Conservation (phyloP, 805 yeast species). For the Pachysolen tannophilus region DNA sequence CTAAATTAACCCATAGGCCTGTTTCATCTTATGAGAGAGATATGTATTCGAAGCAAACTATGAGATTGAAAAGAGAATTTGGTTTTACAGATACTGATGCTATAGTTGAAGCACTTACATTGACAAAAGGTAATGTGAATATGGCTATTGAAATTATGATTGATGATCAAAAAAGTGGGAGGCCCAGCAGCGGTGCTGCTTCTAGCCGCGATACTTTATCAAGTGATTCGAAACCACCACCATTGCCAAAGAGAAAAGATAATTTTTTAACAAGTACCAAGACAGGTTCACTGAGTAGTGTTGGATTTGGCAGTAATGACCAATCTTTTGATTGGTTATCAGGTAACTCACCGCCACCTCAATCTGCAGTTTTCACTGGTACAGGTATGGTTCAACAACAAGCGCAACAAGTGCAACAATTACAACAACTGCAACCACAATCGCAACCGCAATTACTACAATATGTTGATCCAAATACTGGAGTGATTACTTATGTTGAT, state of each 20-base stretch:
- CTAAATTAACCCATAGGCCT: constrained; percentile 40
- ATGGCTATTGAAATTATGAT: constrained; percentile 47
- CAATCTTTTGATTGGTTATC: constrained; percentile 18
- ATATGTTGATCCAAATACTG: constrained; percentile 66
- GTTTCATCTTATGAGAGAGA: constrained; percentile 45
- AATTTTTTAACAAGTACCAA: constrained; percentile 22
- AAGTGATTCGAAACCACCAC: constrained; percentile 37
- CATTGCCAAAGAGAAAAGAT: constrained; percentile 33
- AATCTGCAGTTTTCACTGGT: constrained; percentile 13
- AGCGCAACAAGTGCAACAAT: constrained; percentile 20
- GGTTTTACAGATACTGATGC: constrained; percentile 54
- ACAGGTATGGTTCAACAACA: constrained; percentile 15
- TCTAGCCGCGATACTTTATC: constrained; percentile 14
- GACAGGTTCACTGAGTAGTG: constrained; percentile 25
- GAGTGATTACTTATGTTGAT: constrained; percentile 59
- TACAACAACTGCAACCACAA: constrained; percentile 24
- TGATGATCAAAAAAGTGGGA: constrained; percentile 22
- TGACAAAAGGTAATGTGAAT: constrained; percentile 51
- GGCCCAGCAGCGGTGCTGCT: constrained; percentile 2
- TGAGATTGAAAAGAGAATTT: constrained; percentile 36
- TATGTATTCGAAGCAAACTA: constrained; percentile 42
- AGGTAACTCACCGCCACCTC: constrained; percentile 2
- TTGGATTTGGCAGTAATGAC: constrained; percentile 24
- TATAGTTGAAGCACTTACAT: constrained; percentile 53
- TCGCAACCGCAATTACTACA: constrained; percentile 39